A percentile compares a stretch with the other conserved stretches of the same genome.
Evolutionary conservation across 1,284 basidiomycete species (phyloP).

Genomic region (Microbotryum intermedium): DNA sequence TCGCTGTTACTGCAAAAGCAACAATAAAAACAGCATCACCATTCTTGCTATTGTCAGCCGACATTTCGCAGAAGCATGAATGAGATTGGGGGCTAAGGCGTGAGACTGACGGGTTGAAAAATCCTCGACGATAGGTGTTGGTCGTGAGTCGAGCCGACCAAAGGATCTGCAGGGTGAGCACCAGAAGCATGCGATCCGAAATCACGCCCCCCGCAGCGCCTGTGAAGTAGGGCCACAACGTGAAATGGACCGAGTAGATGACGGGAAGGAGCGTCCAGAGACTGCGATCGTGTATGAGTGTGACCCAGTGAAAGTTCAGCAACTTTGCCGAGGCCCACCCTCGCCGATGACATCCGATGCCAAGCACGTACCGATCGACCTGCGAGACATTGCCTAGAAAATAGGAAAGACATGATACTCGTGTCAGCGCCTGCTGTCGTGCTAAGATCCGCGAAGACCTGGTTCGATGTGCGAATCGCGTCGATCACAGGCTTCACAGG

Average conservation of each 20-base stretch:
- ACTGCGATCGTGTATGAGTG: neutral
- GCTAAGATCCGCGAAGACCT: too few species aligned
- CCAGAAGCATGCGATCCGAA: constrained; percentile 38
- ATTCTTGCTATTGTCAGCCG: neutral
- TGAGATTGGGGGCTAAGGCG: neutral
- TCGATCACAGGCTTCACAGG: too few species aligned
- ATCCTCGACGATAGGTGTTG: constrained; percentile 74
- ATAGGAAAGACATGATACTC: too few species aligned
- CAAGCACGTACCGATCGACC: constrained; percentile 52
- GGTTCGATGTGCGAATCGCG: too few species aligned
- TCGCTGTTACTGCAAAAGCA: constrained; percentile 53
- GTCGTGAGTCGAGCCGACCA: constrained; percentile 56
- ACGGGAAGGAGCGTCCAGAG: constrained; percentile 68
- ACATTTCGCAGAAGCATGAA: neutral
- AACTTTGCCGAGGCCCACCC: neutral
- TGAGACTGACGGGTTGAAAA: constrained; percentile 51
- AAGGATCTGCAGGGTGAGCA: constrained; percentile 37
- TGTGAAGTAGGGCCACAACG: constrained; percentile 32
- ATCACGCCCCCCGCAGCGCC: constrained; percentile 14
- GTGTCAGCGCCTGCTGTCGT: too few species aligned
- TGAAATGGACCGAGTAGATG: constrained; percentile 66
- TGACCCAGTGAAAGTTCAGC: neutral
- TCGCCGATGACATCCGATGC: neutral
- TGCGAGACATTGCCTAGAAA: constrained; percentile 63
- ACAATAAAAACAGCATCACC: neutral